Percentiles rank a stretch among this genome's conserved stretches.
Conservation (phyloP, 73 alveolate genomes). For the Symbiodinium pilosum region DNA sequence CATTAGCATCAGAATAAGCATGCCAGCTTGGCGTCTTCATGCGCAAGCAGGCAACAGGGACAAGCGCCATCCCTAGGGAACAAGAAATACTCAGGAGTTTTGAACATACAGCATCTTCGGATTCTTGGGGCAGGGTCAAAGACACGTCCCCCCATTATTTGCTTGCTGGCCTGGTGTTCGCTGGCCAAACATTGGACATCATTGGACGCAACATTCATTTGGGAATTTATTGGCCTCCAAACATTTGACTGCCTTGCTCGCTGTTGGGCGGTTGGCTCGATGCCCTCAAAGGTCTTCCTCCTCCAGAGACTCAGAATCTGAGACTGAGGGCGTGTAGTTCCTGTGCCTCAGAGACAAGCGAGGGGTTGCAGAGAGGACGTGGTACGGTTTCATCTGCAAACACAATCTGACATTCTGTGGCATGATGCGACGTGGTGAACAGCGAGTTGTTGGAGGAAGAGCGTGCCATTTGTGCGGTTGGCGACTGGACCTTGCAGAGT, state of each 20-base stretch:
- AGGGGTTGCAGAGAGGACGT: neutral
- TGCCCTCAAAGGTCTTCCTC: constrained; percentile 18
- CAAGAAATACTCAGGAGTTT: too few relatives aligned
- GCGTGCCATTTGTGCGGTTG: neutral
- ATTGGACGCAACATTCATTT: too few relatives aligned
- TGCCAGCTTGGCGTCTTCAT: too few relatives aligned
- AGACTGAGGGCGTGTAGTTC: neutral
- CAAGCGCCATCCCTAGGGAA: neutral
- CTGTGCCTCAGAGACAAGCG: neutral
- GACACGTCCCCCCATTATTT: too few relatives aligned
- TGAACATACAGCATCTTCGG: too few relatives aligned
- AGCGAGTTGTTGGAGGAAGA: neutral
- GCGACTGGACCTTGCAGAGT: constrained; percentile 10
- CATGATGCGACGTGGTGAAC: neutral
- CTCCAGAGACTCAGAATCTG: constrained; percentile 8
- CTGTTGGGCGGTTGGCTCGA: too few relatives aligned
- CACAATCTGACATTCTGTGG: neutral
- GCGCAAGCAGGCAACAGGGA: too few relatives aligned
- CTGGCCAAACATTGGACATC: too few relatives aligned
- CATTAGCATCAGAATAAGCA: neutral
- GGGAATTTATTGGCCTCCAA: too few relatives aligned
- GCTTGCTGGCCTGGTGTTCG: too few relatives aligned
- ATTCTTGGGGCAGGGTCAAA: too few relatives aligned
- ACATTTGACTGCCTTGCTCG: too few relatives aligned
- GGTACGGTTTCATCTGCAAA: neutral